Percentiles rank a stretch among this genome's conserved stretches.
Conservation (phyloP, 345 rosid species). For the Salix purpurea region DNA sequence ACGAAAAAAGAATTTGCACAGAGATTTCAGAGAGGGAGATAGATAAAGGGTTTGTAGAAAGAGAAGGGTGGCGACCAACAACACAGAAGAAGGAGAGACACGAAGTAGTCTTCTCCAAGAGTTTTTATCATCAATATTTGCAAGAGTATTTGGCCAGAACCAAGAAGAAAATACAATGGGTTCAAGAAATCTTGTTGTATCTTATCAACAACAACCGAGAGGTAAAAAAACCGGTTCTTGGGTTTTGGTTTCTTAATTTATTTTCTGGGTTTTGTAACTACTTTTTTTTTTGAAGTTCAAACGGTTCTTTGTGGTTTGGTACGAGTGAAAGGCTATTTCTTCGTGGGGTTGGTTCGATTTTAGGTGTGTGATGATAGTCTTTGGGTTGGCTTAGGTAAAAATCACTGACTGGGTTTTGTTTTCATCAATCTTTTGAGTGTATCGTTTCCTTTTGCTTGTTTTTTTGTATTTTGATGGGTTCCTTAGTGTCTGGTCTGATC, state of each 20-base stretch:
- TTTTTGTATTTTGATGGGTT: not conserved
- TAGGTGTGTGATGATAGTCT: not conserved
- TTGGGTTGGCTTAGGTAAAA: not conserved
- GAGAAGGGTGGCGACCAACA: constrained; percentile 47
- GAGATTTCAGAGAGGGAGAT: not conserved
- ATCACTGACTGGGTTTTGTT: not conserved
- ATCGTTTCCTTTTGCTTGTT: not conserved
- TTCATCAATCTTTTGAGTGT: not conserved
- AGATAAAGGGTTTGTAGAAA: not conserved
- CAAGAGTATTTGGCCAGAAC: constrained; percentile 44
- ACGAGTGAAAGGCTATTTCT: not conserved
- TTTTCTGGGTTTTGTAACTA: not conserved
- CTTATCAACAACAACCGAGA: constrained; percentile 28
- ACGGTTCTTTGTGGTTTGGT: not conserved
- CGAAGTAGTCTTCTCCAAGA: constrained; percentile 58
- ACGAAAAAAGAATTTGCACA: not conserved
- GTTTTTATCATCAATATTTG: constrained; percentile 50
- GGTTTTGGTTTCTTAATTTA: not conserved
- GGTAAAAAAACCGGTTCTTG: constrained; percentile 18
- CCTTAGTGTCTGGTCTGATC: not conserved
- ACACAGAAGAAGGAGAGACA: constrained; percentile 40
- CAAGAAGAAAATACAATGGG: constrained; percentile 41
- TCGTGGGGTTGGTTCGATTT: not conserved
- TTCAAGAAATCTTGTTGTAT: constrained; percentile 32
- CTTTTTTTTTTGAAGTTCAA: not conserved